phyloP scores from a whole-genome alignment of 2,329 filamentous ascomycete genomes.

The Xylariaceae sp. region DNA sequence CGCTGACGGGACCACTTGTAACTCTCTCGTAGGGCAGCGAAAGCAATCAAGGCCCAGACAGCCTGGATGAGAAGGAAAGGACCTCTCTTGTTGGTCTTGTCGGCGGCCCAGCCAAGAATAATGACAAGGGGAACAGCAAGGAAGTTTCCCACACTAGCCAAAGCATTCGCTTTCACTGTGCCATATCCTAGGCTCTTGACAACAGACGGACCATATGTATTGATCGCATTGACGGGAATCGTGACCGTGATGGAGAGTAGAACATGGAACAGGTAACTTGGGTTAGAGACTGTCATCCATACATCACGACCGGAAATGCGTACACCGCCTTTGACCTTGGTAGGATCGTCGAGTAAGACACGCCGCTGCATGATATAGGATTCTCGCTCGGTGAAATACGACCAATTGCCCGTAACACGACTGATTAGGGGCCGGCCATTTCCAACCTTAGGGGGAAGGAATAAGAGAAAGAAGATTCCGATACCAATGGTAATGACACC shows the following conservation, averaged over 20 bases:
- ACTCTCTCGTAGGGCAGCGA: conserved; percentile 30
- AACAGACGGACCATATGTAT: conserved; percentile 28
- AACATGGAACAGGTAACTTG: conserved; percentile 26
- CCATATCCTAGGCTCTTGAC: conserved; percentile 29
- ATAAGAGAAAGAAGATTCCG: conserved; percentile 36
- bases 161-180: conserved; percentile 25
- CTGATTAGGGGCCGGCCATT: conserved; percentile 34
- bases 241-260: conserved; percentile 23
- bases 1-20: conserved; percentile 18
- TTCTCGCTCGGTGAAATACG: conserved; percentile 40
- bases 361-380: conserved; percentile 38
- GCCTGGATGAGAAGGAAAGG: conserved; percentile 33
- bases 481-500: conserved; percentile 29
- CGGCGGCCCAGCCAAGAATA: conserved; percentile 21
- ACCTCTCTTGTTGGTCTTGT: conserved; percentile 31
- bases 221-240: conserved; percentile 22
- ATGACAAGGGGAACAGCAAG: conserved; percentile 16
- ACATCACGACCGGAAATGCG: conserved; percentile 36
- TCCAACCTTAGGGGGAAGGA: conserved; percentile 36
- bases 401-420: conserved; percentile 32
- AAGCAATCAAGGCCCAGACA: conserved; percentile 37
- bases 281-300: conserved; percentile 30
- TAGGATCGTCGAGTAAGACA: conserved; percentile 41
- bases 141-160: conserved; percentile 23
- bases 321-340: conserved; percentile 33